Evolutionary conservation across 1,139 yeast genomes (phyloP).

Genomic region (Diutina sp.): DNA sequence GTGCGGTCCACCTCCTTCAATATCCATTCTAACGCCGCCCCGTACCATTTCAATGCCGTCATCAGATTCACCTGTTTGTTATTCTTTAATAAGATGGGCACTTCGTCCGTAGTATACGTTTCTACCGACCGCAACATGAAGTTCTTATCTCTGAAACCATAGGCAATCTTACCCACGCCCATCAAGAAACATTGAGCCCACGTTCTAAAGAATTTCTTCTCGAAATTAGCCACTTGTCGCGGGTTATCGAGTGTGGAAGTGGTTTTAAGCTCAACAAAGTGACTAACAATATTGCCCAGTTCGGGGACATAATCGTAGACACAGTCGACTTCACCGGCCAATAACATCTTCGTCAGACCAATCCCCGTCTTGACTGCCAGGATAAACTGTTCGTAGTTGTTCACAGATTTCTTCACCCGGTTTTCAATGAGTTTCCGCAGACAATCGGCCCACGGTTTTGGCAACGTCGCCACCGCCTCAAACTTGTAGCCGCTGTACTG

Average conservation of each 20-base stretch:
- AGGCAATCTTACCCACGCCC: conserved; percentile 66
- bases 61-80: conserved; percentile 33
- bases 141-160: conserved; percentile 77
- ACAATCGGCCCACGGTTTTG: conserved; percentile 63
- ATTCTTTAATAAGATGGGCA: conserved; percentile 49
- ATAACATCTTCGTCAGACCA: conserved; percentile 52
- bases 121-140: conserved; percentile 56
- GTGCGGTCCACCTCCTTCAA: conserved; percentile 35
- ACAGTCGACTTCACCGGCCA: conserved; percentile 92
- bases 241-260: conserved; percentile 39
- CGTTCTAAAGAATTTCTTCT: conserved; percentile 56
- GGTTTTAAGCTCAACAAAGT: conserved; percentile 82
- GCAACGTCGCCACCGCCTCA: conserved; percentile 64
- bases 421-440: conserved; percentile 55
- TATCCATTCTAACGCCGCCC: conserved; percentile 75
- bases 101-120: conserved; percentile 61
- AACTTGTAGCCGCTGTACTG: conserved; percentile 74
- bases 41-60: conserved; percentile 75
- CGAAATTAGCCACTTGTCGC: conserved; percentile 47
- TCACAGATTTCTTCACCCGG: conserved; percentile 44
- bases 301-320: conserved; percentile 69
- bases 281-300: conserved; percentile 36
- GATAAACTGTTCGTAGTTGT: conserved; percentile 64
- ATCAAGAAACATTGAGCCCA: conserved; percentile 94
- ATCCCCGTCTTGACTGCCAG: conserved; percentile 76